Conservation (phyloP, 2,329 filamentous ascomycete species). For the Teratosphaeria epicoccoides region DNA sequence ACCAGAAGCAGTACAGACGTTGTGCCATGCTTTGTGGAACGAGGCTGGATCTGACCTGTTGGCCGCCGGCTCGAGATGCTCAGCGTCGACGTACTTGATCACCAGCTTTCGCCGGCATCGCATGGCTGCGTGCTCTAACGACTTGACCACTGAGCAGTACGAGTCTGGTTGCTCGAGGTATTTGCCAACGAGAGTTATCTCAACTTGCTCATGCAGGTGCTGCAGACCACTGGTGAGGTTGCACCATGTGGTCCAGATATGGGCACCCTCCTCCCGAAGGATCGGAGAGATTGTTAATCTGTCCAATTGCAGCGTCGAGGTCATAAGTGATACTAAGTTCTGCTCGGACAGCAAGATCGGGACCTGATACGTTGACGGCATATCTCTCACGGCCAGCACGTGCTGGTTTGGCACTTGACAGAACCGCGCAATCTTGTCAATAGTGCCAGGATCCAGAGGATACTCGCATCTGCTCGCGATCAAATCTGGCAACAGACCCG, state of each 20-base stretch:
- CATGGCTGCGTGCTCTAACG: constrained; percentile 87
- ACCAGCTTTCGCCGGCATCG: constrained; percentile 68
- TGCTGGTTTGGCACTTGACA: constrained; percentile 81
- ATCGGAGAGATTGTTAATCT: constrained; percentile 36
- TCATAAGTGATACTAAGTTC: constrained; percentile 58
- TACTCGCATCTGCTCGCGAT: constrained; percentile 87
- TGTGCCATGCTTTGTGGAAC: constrained; percentile 73
- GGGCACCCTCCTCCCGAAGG: constrained; percentile 51
- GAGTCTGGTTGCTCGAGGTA: constrained; percentile 78
- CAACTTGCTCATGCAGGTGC: constrained; percentile 57
- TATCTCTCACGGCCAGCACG: constrained; percentile 77
- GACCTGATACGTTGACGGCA: constrained; percentile 86
- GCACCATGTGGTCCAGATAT: constrained; percentile 73
- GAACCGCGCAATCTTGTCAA: constrained; percentile 78
- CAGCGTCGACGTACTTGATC: constrained; percentile 74
- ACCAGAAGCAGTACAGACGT: constrained; percentile 59
- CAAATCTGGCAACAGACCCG: constrained; percentile 53
- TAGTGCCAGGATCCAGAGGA: constrained; percentile 60
- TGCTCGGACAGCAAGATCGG: constrained; percentile 84
- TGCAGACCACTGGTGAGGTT: constrained; percentile 56
- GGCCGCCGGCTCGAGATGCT: constrained; percentile 63
- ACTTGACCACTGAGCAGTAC: constrained; percentile 75
- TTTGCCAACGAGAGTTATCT: constrained; percentile 84
- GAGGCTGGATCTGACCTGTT: constrained; percentile 54
- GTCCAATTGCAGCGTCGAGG: constrained; percentile 55